Evolutionary conservation across 2,329 filamentous ascomycete species (phyloP).

Genomic region (Mycogone perniciosa): DNA sequence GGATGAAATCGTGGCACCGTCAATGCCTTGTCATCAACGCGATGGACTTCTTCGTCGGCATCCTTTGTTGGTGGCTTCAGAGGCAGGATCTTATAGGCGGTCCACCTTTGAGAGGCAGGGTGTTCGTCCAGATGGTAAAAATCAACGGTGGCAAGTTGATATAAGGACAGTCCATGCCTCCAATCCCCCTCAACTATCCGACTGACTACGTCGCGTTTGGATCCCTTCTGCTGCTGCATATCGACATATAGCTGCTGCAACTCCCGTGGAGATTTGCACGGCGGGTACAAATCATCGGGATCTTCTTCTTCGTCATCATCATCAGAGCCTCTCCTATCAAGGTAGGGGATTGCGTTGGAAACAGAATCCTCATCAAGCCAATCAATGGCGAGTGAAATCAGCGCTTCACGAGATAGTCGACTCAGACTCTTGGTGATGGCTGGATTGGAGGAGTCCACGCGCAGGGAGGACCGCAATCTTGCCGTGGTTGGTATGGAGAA

Average conservation of each 20-base stretch:
- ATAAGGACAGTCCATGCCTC: constrained; percentile 57
- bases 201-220: constrained; percentile 56
- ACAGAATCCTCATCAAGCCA: constrained; percentile 69
- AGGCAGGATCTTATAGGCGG: constrained; percentile 52
- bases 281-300: constrained; percentile 61
- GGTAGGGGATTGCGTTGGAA: constrained; percentile 40
- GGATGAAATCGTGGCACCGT: constrained; percentile 68
- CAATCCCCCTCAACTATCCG: constrained; percentile 63
- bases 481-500: constrained; percentile 65
- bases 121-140: constrained; percentile 61
- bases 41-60: constrained; percentile 33
- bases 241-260: constrained; percentile 59
- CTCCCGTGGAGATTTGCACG: constrained; percentile 57
- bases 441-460: constrained; percentile 58
- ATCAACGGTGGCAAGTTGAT: constrained; percentile 64
- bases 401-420: constrained; percentile 63
- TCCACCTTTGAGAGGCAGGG: constrained; percentile 58
- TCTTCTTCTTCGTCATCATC: constrained; percentile 44
- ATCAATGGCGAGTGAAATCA: constrained; percentile 65
- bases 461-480: constrained; percentile 64
- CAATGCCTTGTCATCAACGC: constrained; percentile 41
- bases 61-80: constrained; percentile 36
- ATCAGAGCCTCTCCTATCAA: constrained; percentile 20
- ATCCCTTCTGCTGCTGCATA: constrained; percentile 54
- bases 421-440: constrained; percentile 60